Percentiles rank a stretch among this genome's conserved stretches.
phyloP scores from a whole-genome alignment of 2,329 filamentous ascomycete genomes.

The Aspergillus novofumigatus region DNA sequence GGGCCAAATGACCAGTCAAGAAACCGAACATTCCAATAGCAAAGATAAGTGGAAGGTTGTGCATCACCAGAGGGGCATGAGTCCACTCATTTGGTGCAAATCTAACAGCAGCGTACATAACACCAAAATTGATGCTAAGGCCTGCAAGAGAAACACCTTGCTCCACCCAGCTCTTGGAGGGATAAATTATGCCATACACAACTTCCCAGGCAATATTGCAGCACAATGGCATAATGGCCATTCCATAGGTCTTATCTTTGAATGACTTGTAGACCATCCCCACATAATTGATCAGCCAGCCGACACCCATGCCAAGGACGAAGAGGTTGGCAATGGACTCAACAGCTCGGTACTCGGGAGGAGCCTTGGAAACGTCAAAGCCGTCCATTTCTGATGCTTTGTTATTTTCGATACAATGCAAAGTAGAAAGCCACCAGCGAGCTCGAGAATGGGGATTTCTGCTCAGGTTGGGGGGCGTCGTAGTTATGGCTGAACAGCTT shows the following conservation, averaged over 20 bases:
- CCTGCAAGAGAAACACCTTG: conserved; percentile 2
- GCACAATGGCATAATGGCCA: conserved; percentile 14
- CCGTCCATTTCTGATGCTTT: neutral
- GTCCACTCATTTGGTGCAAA: conserved; percentile 14
- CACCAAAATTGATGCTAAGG: conserved; percentile 7
- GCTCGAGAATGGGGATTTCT: too few relatives aligned
- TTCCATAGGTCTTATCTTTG: conserved; percentile 12
- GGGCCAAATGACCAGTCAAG: neutral
- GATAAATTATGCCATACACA: conserved; percentile 13
- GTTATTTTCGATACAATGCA: too few relatives aligned
- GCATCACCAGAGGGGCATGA: conserved; percentile 14
- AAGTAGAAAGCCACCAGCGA: too few relatives aligned
- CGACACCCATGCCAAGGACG: conserved; percentile 9
- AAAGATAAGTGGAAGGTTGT: conserved; percentile 10
- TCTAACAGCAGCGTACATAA: conserved; percentile 13
- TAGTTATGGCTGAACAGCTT: too few relatives aligned
- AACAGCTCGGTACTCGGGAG: neutral
- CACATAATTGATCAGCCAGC: conserved; percentile 14
- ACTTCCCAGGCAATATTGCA: conserved; percentile 18
- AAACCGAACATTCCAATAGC: conserved; percentile 2
- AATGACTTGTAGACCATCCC: conserved; percentile 13
- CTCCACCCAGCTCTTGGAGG: conserved; percentile 8
- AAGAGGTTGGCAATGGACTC: neutral
- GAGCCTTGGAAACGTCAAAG: neutral
- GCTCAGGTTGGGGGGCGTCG: too few relatives aligned